phyloP scores from a whole-genome alignment of 345 rosid species.

The Camelina neglecta region DNA sequence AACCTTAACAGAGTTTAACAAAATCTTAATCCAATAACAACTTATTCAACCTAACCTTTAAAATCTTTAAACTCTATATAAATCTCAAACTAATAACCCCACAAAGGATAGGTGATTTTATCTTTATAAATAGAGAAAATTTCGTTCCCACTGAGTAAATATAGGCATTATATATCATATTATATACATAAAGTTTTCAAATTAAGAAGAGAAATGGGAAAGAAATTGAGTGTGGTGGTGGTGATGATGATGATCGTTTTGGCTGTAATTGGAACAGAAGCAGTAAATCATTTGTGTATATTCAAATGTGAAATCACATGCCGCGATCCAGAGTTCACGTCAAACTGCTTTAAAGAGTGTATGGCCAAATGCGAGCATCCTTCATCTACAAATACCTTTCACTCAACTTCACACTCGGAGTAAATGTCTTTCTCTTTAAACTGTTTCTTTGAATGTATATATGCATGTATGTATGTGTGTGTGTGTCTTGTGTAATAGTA shows the following conservation, averaged over 20 bases:
- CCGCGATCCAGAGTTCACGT: neutral
- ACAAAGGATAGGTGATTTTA: neutral
- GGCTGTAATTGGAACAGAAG: constrained; percentile 7
- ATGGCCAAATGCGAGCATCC: neutral
- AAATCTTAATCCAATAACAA: too few species aligned
- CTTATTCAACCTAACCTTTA: too few species aligned
- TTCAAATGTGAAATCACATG: neutral
- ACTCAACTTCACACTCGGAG: neutral
- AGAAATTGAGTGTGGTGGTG: neutral
- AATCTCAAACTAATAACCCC: too few species aligned
- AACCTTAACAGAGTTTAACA: too few species aligned
- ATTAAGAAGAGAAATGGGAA: constrained; percentile 2
- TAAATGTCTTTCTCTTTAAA: neutral
- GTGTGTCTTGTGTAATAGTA: neutral
- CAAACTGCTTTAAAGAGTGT: neutral
- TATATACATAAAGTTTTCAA: neutral
- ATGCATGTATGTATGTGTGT: neutral
- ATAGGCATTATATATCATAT: neutral
- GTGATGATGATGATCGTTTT: neutral
- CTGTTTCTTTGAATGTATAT: neutral
- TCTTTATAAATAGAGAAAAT: constrained; percentile 8
- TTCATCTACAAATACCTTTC: neutral
- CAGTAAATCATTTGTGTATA: neutral
- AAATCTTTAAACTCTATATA: too few species aligned
- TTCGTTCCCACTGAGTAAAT: neutral